Conservation (phyloP, 495 filamentous ascomycete genomes). For the Geoglossum glabrum region DNA sequence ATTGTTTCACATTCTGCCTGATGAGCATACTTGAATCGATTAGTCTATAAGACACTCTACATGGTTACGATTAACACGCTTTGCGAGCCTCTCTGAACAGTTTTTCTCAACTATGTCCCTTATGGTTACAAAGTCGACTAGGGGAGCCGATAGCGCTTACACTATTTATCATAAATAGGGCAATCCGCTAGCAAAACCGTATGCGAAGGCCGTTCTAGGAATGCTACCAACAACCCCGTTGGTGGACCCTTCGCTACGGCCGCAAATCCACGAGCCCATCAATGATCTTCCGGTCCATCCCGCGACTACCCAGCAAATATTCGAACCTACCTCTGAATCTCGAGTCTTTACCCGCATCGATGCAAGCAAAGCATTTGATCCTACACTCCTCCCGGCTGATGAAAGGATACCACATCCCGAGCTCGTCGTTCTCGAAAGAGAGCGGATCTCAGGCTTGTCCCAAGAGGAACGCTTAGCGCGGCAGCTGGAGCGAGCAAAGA, state of each 20-base stretch:
- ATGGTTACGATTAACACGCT: conserved; percentile 24
- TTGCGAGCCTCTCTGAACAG: conserved; percentile 28
- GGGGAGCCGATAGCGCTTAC: conserved; percentile 22
- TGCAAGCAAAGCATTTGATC: conserved; percentile 65
- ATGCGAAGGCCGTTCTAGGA: conserved; percentile 48
- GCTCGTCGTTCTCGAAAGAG: conserved; percentile 42
- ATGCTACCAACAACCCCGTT: conserved; percentile 48
- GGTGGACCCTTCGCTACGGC: conserved; percentile 3
- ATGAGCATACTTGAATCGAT: conserved; percentile 69
- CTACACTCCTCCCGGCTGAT: conserved; percentile 62
- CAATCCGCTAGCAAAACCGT: conserved; percentile 56
- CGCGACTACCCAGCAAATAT: conserved; percentile 43
- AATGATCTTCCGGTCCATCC: conserved; percentile 8
- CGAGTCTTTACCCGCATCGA: conserved; percentile 74
- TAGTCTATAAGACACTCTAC: conserved; percentile 95
- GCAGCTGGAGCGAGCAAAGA: conserved; percentile 22
- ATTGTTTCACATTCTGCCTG: conserved; percentile 26
- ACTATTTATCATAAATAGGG: conserved; percentile 28
- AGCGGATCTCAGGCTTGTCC: conserved; percentile 20
- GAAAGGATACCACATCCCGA: conserved; percentile 77
- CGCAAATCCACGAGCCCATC: conserved; percentile 24
- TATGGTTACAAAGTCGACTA: background rate
- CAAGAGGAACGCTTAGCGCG: conserved; percentile 18
- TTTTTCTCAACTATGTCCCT: background rate
- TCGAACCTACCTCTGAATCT: conserved; percentile 78